These are phyloP conservation scores for Sarcocystis neurona DNA, from an alignment of 169 alveolate species.

Conservation along the genomic window DNA sequence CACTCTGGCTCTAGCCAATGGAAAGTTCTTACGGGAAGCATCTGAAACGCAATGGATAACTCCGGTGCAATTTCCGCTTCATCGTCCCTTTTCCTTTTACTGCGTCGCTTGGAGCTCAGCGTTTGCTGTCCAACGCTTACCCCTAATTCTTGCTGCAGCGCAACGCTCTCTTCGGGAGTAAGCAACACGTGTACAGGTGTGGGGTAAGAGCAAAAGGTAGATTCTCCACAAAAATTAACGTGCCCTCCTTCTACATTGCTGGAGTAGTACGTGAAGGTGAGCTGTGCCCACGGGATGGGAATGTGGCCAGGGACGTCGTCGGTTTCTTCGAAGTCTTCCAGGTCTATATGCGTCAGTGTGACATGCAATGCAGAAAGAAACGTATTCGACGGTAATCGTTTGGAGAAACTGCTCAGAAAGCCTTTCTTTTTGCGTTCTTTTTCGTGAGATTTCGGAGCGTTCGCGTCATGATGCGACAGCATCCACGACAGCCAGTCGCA, in stretches of 20 bases:
- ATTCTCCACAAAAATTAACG: neutral
- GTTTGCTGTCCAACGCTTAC: neutral
- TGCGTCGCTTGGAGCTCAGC: neutral
- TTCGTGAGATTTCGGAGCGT: too few species aligned
- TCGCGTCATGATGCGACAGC: neutral
- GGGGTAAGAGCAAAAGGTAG: neutral
- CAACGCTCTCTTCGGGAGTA: neutral
- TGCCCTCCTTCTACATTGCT: neutral
- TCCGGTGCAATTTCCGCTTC: too few species aligned
- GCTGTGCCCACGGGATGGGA: conserved; percentile 1
- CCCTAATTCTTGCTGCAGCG: neutral
- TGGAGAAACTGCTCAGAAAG: neutral
- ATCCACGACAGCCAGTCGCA: conserved; percentile 12
- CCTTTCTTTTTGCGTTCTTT: too few species aligned
- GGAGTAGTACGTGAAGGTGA: neutral
- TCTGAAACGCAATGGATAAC: too few species aligned
- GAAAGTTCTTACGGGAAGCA: neutral
- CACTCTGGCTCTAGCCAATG: neutral
- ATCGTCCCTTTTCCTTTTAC: neutral
- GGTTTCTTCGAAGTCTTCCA: neutral
- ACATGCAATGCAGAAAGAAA: neutral
- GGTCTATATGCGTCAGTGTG: neutral
- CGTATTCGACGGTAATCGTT: neutral
- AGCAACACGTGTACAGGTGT: neutral
- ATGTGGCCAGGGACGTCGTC: conserved; percentile 1